Base-by-base conservation (phyloP, 2,329 filamentous ascomycete genomes). In the Saccharata proteae region DNA sequence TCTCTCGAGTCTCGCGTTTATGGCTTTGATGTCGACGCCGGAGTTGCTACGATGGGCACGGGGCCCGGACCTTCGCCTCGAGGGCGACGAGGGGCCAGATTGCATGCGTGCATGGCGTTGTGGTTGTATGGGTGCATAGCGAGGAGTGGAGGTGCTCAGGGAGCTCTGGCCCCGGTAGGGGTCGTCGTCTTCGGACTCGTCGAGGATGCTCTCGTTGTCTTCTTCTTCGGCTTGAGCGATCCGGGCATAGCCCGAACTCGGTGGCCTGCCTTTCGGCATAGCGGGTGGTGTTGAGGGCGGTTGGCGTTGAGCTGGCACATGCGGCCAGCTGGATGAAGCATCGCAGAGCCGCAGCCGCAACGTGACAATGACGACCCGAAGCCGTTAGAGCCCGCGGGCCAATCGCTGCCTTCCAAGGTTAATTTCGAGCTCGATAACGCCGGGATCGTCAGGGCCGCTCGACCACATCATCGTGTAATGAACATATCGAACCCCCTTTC, bases 11-110 rank as follows among this genome's bases (percentile, higher is more conserved):
- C 90, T 72, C 37, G 88, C 86, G 57, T 98, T 98, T 59, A 98
- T 96, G 38, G 90, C 90, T 55, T 96, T 96, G 51, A 98, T 81
- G 50, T 98, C 90, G 12, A 98, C 88, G 3, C 86, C 88, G 13
- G 84, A 84, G 47, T 86, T 90, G 51, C 82, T 80, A 41, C 76
- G 67, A 38, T 64, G 59, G 30, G 73, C 66, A 40, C 67, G 59
- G 16, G 47, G 47, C 33, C 38, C 30, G 2, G 40, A 29, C 34
- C 43, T 44, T 25, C 48, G 45, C 29, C 43, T 28, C 15, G 49
- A 52, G 4, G 53, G 51, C 1, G 57, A 55, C 5, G 52, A 39
- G 3, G 38, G 36, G 14, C 45, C 49, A 5, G 55, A 55, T 9
- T 53, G 48, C 60, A 66, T 66, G 34, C 52, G 54, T 18, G 58